Percentiles rank a stretch among this genome's conserved stretches.
phyloP scores from a whole-genome alignment of 2,329 filamentous ascomycete species.

The Atkinsonella texensis region DNA sequence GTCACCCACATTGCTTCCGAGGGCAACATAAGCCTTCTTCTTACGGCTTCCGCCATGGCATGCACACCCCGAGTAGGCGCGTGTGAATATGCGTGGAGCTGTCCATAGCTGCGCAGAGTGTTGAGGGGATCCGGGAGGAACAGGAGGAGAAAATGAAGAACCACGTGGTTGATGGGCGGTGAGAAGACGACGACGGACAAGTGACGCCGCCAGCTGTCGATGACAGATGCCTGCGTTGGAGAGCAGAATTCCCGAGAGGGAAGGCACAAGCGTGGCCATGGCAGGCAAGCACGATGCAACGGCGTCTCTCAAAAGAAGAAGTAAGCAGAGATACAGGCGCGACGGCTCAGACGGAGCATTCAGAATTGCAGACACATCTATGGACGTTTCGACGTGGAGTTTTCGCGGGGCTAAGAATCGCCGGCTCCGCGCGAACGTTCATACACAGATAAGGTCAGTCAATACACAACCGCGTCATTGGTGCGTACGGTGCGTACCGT shows the following conservation, averaged over 20 bases:
- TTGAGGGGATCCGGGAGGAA: not conserved
- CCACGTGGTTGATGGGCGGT: conserved; percentile 2
- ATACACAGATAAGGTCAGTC: not conserved
- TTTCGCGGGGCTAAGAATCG: conserved; percentile 6
- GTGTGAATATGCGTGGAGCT: not conserved
- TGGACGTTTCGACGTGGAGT: not conserved
- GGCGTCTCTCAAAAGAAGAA: not conserved
- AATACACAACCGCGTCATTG: too few relatives aligned
- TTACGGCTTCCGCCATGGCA: conserved; percentile 21
- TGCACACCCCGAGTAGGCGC: conserved; percentile 20
- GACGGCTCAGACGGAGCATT: not conserved
- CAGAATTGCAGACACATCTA: too few relatives aligned
- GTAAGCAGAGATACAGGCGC: not conserved
- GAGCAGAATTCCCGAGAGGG: not conserved
- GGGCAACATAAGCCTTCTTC: conserved; percentile 62
- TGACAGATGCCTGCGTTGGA: not conserved
- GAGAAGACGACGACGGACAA: not conserved
- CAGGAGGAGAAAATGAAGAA: not conserved
- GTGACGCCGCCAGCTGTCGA: not conserved
- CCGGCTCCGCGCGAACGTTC: conserved; percentile 3
- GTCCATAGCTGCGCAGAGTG: not conserved
- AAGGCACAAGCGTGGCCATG: not conserved
- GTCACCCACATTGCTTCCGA: conserved; percentile 89
- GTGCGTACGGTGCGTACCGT: too few relatives aligned
- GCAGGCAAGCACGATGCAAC: not conserved